Percentiles rank a stretch among this genome's conserved stretches.
phyloP scores from a whole-genome alignment of 129 eudicot species.

The Cynara cardunculus region DNA sequence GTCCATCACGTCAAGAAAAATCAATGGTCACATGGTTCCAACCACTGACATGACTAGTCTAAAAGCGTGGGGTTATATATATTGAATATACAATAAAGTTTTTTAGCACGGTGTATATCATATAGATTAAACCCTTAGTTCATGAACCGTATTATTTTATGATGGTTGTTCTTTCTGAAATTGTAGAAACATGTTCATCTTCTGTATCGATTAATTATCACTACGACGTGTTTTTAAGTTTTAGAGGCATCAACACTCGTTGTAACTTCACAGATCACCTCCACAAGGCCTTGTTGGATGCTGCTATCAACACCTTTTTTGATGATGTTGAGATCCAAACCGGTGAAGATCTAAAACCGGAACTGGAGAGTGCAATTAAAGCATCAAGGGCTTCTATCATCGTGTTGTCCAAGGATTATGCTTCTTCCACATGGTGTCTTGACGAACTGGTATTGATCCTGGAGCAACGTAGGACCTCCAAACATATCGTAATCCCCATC shows the following conservation, averaged over 20 bases:
- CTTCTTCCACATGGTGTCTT: conserved; percentile 20
- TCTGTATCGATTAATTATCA: background rate
- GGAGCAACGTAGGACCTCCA: background rate
- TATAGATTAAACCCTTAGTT: no score
- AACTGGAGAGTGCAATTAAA: conserved; percentile 13
- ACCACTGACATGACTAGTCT: no score
- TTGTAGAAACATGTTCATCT: background rate
- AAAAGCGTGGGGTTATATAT: no score
- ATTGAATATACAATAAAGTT: no score
- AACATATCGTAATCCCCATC: conserved; percentile 17
- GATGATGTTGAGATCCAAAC: conserved; percentile 20
- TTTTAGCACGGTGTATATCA: no score
- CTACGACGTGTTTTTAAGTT: conserved; percentile 17
- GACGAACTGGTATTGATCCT: conserved; percentile 11
- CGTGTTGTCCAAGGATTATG: conserved; percentile 8
- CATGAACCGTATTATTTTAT: no score
- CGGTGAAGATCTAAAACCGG: conserved; percentile 12
- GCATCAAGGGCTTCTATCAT: conserved; percentile 1
- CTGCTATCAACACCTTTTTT: background rate
- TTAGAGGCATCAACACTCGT: conserved; percentile 15
- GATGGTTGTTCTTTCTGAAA: conserved; percentile 12
- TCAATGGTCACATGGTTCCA: no score
- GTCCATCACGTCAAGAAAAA: no score
- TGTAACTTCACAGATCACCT: conserved; percentile 14
- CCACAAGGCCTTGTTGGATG: background rate